Conservation (phyloP, 345 rosid genomes). For the Populus deltoides region DNA sequence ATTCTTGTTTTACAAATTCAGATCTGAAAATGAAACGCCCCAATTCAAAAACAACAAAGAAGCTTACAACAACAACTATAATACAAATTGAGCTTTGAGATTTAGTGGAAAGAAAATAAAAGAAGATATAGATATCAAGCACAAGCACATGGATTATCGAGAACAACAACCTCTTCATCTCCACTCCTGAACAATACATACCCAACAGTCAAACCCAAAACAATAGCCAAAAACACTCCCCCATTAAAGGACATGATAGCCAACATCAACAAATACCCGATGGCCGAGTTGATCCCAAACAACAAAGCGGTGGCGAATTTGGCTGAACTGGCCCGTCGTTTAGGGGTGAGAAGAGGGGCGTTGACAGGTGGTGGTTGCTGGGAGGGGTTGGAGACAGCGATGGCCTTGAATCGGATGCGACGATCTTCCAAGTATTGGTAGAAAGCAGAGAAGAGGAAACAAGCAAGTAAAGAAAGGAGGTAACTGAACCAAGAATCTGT, state of each 20-base stretch:
- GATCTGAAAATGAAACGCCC: no score
- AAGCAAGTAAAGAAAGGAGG: constrained; percentile 21
- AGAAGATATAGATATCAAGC: constrained; percentile 13
- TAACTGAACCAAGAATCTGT: constrained; percentile 24
- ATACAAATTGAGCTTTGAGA: not conserved
- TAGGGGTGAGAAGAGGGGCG: constrained; percentile 14
- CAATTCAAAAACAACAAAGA: no score
- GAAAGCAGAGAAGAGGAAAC: constrained; percentile 27
- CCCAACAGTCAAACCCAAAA: constrained; percentile 21
- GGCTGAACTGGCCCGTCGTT: constrained; percentile 1
- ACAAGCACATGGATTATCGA: constrained; percentile 27
- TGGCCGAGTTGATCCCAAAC: constrained; percentile 26
- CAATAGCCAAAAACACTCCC: constrained; percentile 28
- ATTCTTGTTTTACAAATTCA: no score
- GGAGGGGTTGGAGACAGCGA: not conserved
- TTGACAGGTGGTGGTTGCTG: not conserved
- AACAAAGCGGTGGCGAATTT: constrained; percentile 6
- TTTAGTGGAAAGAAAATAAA: not conserved
- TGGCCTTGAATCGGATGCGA: constrained; percentile 26
- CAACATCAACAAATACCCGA: constrained; percentile 32
- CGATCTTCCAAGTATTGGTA: constrained; percentile 34
- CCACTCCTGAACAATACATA: constrained; percentile 21
- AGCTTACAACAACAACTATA: not conserved
- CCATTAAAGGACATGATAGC: constrained; percentile 35
- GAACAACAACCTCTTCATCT: constrained; percentile 9